Evolutionary conservation across 1,284 basidiomycete species (phyloP).

Genomic region (Heterobasidion occidentale): DNA sequence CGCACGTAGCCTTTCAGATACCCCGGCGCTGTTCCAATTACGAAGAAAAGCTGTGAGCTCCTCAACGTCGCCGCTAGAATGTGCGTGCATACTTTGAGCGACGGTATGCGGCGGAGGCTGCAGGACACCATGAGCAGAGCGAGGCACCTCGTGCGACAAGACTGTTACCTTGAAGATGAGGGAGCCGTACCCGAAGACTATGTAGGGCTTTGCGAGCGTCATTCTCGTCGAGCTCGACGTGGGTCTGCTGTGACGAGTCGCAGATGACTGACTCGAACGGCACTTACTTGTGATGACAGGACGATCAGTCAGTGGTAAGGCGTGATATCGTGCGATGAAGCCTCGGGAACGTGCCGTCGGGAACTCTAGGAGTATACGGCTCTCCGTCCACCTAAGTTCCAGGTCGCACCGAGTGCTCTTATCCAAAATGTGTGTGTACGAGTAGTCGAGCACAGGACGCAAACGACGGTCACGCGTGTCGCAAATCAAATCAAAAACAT

Average conservation of each 20-base stretch:
- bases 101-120: constrained; percentile 71
- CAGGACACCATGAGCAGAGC: not conserved
- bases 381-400: too few relatives aligned
- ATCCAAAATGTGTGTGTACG: too few relatives aligned
- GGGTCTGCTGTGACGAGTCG: too few relatives aligned
- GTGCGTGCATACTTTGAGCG: constrained; percentile 35
- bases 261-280: too few relatives aligned
- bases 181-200: constrained; percentile 78
- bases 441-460: too few relatives aligned
- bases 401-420: too few relatives aligned
- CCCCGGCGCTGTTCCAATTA: constrained; percentile 47
- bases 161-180: constrained; percentile 67
- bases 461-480: too few relatives aligned
- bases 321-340: too few relatives aligned
- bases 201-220: constrained; percentile 29
- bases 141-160: not conserved
- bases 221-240: not conserved
- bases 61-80: not conserved
- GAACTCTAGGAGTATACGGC: too few relatives aligned
- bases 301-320: too few relatives aligned
- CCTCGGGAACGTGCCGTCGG: too few relatives aligned
- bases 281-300: not conserved
- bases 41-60: not conserved
- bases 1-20: constrained; percentile 83
- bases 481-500: too few relatives aligned